Conservation (phyloP, 2,329 filamentous ascomycete species). For the Venturia nashicola region DNA sequence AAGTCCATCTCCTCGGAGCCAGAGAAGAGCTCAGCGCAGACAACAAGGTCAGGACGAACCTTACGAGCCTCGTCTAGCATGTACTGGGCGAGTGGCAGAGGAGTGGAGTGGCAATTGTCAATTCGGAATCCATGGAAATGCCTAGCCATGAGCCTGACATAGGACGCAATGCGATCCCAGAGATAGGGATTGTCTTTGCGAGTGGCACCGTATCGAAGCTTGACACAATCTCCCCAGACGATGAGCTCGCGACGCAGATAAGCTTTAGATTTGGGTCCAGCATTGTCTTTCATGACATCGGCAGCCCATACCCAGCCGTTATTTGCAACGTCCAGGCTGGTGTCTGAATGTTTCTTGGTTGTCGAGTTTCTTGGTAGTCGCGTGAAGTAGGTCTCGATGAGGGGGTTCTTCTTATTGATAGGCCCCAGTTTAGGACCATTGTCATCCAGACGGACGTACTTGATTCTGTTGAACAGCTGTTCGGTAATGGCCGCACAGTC, state of each 20-base stretch:
- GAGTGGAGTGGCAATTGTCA: conserved; percentile 96
- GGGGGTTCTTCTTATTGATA: conserved; percentile 62
- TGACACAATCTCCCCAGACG: conserved; percentile 97
- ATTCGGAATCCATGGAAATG: conserved; percentile 94
- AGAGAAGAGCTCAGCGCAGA: conserved; percentile 91
- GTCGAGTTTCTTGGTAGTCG: conserved; percentile 67
- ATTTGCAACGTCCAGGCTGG: conserved; percentile 74
- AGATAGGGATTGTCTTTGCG: conserved; percentile 82
- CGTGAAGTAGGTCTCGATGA: conserved; percentile 94
- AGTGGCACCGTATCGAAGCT: conserved; percentile 74
- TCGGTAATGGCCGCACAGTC: conserved; percentile 76
- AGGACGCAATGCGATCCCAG: conserved; percentile 92
- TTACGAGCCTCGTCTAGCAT: conserved; percentile 87
- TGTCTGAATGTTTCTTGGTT: conserved; percentile 63
- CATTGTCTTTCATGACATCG: conserved; percentile 87
- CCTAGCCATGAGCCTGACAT: conserved; percentile 83
- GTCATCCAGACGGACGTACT: conserved; percentile 86
- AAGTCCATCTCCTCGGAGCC: conserved; percentile 95
- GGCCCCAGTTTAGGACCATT: conserved; percentile 78
- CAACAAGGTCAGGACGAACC: conserved; percentile 75
- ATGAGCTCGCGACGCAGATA: conserved; percentile 95
- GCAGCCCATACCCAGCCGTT: conserved; percentile 99
- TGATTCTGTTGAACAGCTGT: conserved; percentile 86
- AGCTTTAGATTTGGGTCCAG: conserved; percentile 77
- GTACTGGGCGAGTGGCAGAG: conserved; percentile 85